Evolutionary conservation across 2,329 filamentous ascomycete genomes (phyloP).

Genomic region (Madurella mycetomatis): DNA sequence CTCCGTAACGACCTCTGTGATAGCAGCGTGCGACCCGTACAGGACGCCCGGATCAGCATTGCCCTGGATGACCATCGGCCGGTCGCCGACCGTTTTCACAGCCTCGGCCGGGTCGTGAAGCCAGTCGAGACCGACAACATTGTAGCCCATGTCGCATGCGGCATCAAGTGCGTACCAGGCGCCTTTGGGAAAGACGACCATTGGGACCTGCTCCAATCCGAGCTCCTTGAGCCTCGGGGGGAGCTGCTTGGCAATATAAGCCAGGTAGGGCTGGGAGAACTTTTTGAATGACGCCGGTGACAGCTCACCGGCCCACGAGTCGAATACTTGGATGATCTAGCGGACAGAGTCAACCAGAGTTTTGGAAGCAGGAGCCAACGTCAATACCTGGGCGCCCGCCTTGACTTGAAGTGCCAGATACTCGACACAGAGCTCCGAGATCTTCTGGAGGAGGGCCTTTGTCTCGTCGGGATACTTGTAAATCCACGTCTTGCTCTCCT

Average conservation of each 20-base stretch:
- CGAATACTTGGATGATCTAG: constrained; percentile 89
- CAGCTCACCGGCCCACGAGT: constrained; percentile 95
- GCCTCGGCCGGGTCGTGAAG: constrained; percentile 83
- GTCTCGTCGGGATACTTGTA: constrained; percentile 81
- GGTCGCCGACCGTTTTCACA: constrained; percentile 69
- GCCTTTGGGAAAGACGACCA: constrained; percentile 98
- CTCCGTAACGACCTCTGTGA: constrained; percentile 74
- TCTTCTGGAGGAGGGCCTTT: constrained; percentile 81
- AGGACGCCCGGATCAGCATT: constrained; percentile 93
- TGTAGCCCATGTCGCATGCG: constrained; percentile 82
- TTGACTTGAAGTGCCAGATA: constrained; percentile 88
- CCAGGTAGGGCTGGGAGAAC: constrained; percentile 82
- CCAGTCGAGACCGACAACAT: constrained; percentile 95
- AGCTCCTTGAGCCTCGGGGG: constrained; percentile 70
- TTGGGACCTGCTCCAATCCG: constrained; percentile 75
- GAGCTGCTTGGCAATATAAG: constrained; percentile 76
- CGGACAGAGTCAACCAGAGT: constrained; percentile 9
- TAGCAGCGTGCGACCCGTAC: constrained; percentile 77
- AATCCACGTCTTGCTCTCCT: constrained; percentile 93
- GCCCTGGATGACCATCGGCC: constrained; percentile 77
- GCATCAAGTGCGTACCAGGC: constrained; percentile 92
- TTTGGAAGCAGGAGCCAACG: neutral
- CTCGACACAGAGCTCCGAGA: constrained; percentile 90
- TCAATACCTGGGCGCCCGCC: constrained; percentile 76
- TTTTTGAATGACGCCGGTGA: constrained; percentile 77